A percentile compares a stretch with the other conserved stretches of the same genome.
Conservation (phyloP, 352 stramenopile genomes). For the Pythium sp. region DNA sequence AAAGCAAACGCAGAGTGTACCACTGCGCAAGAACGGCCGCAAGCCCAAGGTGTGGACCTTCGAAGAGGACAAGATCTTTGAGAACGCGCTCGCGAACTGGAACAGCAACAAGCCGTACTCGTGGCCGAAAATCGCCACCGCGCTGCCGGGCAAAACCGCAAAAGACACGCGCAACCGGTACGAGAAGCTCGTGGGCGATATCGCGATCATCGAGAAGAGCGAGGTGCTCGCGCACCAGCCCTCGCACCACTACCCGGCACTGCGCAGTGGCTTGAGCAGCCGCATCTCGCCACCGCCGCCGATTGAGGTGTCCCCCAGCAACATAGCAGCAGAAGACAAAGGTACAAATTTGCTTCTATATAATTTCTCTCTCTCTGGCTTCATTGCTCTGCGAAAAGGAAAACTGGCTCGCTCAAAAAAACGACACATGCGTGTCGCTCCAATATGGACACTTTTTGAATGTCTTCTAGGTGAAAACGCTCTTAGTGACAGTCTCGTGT, state of each 20-base stretch:
- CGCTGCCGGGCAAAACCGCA: constrained; percentile 64
- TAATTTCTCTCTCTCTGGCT: neutral
- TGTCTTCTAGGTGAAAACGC: neutral
- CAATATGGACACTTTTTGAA: neutral
- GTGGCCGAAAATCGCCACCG: constrained; percentile 74
- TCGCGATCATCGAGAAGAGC: constrained; percentile 58
- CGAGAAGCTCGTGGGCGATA: constrained; percentile 73
- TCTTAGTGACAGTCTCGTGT: neutral
- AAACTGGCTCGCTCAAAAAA: constrained; percentile 6
- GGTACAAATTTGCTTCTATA: constrained; percentile 2
- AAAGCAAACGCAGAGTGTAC: neutral
- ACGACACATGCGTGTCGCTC: neutral
- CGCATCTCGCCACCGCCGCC: constrained; percentile 62
- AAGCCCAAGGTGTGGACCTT: constrained; percentile 70
- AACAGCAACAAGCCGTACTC: constrained; percentile 57
- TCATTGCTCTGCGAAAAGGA: neutral
- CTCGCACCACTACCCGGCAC: neutral
- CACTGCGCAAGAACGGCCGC: constrained; percentile 17
- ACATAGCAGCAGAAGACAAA: constrained; percentile 4
- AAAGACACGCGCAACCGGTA: constrained; percentile 74
- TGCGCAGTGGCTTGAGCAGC: constrained; percentile 30
- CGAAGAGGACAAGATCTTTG: constrained; percentile 81
- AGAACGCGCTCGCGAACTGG: constrained; percentile 67
- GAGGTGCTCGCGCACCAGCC: constrained; percentile 3
- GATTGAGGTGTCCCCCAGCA: constrained; percentile 45